Base-by-base conservation (phyloP, 257 asterid genomes). In the Plantago ovata region DNA sequence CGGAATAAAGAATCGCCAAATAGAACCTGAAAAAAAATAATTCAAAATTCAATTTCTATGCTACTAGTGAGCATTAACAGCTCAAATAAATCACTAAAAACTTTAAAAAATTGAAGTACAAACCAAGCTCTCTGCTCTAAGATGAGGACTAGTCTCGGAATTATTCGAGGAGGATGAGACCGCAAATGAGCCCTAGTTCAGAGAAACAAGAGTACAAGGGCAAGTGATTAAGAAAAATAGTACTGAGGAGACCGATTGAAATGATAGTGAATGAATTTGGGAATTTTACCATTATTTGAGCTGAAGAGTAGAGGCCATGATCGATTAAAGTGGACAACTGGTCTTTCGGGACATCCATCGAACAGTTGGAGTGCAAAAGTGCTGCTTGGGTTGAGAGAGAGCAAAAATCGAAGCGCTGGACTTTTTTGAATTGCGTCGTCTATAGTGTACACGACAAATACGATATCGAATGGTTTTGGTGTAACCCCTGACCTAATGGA, bases 41-140 rank as follows among this genome's bases (percentile, higher is more conserved):
- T 22, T 19, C 50, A 9, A 19, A n/a, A 69, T 41, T 22, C 56
- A 41, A 51, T 61, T 54, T 41, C 50, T 22, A 76, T 59, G 40
- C 61, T 22, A 28, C 9, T 28, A 28, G 36, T 28, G 7, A n/a
- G 7, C 36, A 28, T n/a, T n/a, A 60, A 51, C 45, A 67, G 13
- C 44, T 39, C 21, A 39, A 60, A 48, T 50, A 42, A 50, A 52
- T 12, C 48, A 58, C 24, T 23, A 39, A 14, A 13, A 65, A 47
- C 56, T 38, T 9, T 39, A 43, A 10, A 53, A 39, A 21, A 24
- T 20, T 6, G 56, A 51, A 45, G 21, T 10, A 63, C 74, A 2
- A 56, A 91, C 98, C 97, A 82, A 74, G 76, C 73, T 93, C 60
- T 93, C 98, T 7, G 97, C 96, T 75, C 76, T 89, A 56, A 86